Conservation (phyloP, 2,329 filamentous ascomycete species). For the Achaetomium macrosporum region DNA sequence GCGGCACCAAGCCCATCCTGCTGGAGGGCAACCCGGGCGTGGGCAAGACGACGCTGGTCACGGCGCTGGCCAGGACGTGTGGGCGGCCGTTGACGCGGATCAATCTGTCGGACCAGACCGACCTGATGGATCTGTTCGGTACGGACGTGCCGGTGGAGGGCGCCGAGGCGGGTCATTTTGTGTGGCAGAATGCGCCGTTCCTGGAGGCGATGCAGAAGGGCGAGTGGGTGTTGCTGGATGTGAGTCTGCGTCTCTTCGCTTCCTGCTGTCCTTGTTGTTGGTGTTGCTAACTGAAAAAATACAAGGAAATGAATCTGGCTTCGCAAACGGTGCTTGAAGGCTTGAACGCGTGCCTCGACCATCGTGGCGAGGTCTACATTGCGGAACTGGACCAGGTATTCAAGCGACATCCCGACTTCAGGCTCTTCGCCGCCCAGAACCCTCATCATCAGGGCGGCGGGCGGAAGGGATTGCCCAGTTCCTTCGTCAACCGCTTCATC, state of each 20-base stretch:
- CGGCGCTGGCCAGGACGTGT: conserved; percentile 72
- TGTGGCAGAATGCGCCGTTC: conserved; percentile 94
- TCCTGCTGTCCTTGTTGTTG: background rate
- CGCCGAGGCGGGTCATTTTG: conserved; percentile 83
- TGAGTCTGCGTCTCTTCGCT: conserved; percentile 11
- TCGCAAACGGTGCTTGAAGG: conserved; percentile 96
- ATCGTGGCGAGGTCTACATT: conserved; percentile 91
- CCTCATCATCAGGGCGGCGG: conserved; percentile 96
- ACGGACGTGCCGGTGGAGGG: conserved; percentile 94
- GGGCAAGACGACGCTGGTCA: conserved; percentile 90
- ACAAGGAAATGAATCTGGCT: conserved; percentile 86
- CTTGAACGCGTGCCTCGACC: conserved; percentile 91
- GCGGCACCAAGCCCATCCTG: conserved; percentile 71
- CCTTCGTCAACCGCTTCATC: conserved; percentile 96
- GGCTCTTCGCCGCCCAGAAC: conserved; percentile 95
- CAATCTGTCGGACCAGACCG: conserved; percentile 96
- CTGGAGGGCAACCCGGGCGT: conserved; percentile 97
- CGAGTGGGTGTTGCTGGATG: conserved; percentile 89
- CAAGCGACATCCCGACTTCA: conserved; percentile 79
- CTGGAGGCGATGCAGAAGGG: conserved; percentile 93
- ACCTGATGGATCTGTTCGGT: conserved; percentile 94
- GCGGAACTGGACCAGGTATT: conserved; percentile 94
- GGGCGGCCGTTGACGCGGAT: conserved; percentile 84
- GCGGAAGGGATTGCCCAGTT: conserved; percentile 86
- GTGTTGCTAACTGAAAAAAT: conserved; percentile 2